phyloP scores from a whole-genome alignment of 2,329 filamentous ascomycete genomes.

The Cadophora luteo-olivacea region DNA sequence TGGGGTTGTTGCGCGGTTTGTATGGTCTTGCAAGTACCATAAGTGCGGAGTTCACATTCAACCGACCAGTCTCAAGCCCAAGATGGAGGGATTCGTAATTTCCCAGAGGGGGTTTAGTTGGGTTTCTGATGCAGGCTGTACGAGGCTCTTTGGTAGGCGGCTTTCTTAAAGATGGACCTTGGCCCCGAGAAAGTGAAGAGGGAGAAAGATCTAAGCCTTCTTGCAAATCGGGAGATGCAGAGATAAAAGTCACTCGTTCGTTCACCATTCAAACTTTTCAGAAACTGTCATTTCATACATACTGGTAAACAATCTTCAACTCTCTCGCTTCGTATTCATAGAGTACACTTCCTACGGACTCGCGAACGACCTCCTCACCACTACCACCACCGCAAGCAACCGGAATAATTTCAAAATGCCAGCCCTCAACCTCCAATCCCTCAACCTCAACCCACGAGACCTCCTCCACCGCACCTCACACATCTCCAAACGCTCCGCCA shows the following conservation, averaged over 20 bases:
- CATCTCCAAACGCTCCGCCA: slow-evolving; percentile 11
- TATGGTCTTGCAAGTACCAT: not conserved
- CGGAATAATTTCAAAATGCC: not conserved
- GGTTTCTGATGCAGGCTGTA: not conserved
- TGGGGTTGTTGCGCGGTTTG: not conserved
- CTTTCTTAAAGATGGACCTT: not conserved
- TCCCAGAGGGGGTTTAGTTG: not conserved
- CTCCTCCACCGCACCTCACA: not conserved
- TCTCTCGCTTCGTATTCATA: too few species aligned
- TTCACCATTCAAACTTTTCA: not conserved
- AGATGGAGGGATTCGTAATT: slow-evolving; percentile 4
- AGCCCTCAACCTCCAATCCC: not conserved
- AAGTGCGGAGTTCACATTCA: not conserved
- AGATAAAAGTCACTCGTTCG: slow-evolving; percentile 1
- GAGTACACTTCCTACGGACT: too few species aligned
- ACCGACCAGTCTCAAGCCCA: not conserved
- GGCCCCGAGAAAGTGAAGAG: not conserved
- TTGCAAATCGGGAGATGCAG: not conserved
- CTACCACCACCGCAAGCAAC: not conserved
- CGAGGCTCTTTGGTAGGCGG: not conserved
- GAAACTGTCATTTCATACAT: not conserved
- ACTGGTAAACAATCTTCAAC: too few species aligned
- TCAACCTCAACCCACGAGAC: not conserved
- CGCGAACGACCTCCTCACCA: not conserved
- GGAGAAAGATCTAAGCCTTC: not conserved